A percentile compares a stretch with the other conserved stretches of the same genome.
phyloP scores from a whole-genome alignment of 1,139 yeast genomes.

The Saccharomyces hybrid region DNA sequence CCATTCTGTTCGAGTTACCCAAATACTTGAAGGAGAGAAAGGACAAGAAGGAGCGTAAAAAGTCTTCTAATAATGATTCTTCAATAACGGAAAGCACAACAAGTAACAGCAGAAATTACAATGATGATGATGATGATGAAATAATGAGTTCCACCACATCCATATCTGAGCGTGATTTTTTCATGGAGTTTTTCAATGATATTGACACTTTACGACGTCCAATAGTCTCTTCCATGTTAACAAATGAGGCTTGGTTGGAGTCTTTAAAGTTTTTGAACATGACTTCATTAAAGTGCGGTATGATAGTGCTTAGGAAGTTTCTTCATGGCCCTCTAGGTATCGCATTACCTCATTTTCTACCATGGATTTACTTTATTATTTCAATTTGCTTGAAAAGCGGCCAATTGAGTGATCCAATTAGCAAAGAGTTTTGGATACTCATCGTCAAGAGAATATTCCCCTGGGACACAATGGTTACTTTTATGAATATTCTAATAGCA shows the following conservation, averaged over 20 bases:
- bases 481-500: constrained; percentile 44
- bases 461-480: constrained; percentile 56
- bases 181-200: constrained; percentile 19
- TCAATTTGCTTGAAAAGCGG: constrained; percentile 54
- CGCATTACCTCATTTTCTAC: constrained; percentile 60
- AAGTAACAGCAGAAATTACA: constrained; percentile 2
- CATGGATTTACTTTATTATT: constrained; percentile 62
- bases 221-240: constrained; percentile 22
- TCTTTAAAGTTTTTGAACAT: constrained; percentile 50
- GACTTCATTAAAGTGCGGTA: constrained; percentile 57
- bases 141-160: background rate
- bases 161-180: background rate
- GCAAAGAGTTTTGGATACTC: constrained; percentile 40
- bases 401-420: constrained; percentile 22
- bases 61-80: constrained; percentile 32
- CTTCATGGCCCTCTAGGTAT: constrained; percentile 64
- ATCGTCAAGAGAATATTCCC: constrained; percentile 51
- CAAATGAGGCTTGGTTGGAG: constrained; percentile 48
- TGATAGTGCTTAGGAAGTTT: constrained; percentile 58
- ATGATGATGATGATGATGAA: constrained; percentile 8
- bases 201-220: constrained; percentile 25
- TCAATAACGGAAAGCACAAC: background rate
- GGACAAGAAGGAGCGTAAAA: constrained; percentile 61
- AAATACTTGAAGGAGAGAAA: constrained; percentile 64
- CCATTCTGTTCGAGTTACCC: constrained; percentile 60